Conservation (phyloP, 2,329 filamentous ascomycete species). For the Dendryphion nanum region DNA sequence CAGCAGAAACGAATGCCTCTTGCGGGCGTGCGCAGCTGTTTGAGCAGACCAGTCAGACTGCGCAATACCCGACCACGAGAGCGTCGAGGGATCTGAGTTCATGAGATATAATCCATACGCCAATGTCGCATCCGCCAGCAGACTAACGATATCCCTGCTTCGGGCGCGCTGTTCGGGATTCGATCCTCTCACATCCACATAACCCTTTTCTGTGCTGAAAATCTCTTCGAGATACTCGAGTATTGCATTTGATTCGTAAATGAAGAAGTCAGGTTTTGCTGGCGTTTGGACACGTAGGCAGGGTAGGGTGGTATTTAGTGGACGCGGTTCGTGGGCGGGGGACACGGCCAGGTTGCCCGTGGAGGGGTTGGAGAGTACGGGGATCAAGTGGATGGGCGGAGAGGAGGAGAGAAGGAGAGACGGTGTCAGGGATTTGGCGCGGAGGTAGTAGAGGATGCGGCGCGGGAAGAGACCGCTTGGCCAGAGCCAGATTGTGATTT, state of each 20-base stretch:
- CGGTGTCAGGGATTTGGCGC: slow-evolving; percentile 12
- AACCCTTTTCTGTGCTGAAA: slow-evolving; percentile 4
- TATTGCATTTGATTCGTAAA: slow-evolving; percentile 11
- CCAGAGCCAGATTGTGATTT: slow-evolving; percentile 21
- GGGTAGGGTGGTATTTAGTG: slow-evolving; percentile 9
- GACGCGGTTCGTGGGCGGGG: slow-evolving; percentile 8
- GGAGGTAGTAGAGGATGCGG: slow-evolving; percentile 18
- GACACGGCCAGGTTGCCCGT: slow-evolving; percentile 3
- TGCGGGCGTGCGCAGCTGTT: slow-evolving; percentile 7
- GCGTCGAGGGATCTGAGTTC: slow-evolving; percentile 8
- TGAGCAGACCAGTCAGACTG: background rate
- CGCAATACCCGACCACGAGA: slow-evolving; percentile 6
- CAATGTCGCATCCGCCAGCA: slow-evolving; percentile 8
- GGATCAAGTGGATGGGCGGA: slow-evolving; percentile 15
- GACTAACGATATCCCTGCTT: slow-evolving; percentile 8
- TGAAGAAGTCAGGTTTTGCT: slow-evolving; percentile 3
- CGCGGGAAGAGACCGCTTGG: slow-evolving; percentile 18
- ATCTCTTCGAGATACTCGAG: slow-evolving; percentile 14
- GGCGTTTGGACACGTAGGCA: slow-evolving; percentile 9
- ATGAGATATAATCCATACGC: slow-evolving; percentile 4
- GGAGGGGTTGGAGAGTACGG: slow-evolving; percentile 5
- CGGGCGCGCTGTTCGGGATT: slow-evolving; percentile 8
- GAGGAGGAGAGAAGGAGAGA: slow-evolving; percentile 3
- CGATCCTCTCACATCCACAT: slow-evolving; percentile 4
- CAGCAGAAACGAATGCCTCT: slow-evolving; percentile 2